Evolutionary conservation across 2,329 filamentous ascomycete species (phyloP).

Genomic region (Purpureocillium lavendulum): DNA sequence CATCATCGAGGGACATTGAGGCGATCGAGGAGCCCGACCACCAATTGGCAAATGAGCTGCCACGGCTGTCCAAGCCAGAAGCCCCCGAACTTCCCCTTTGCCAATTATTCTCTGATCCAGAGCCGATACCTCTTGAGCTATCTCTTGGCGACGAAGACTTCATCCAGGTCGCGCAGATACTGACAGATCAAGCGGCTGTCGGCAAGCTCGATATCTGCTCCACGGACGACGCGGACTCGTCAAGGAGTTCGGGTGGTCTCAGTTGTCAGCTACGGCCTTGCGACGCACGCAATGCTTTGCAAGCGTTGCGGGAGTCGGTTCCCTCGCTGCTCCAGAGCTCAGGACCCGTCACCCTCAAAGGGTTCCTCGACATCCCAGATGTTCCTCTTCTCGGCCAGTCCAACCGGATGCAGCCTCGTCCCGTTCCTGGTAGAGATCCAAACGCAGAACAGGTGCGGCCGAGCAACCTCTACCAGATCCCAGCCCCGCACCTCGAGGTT

Average conservation of each 20-base stretch:
- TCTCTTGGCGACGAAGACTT: slow-evolving; percentile 48
- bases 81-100: slow-evolving; percentile 40
- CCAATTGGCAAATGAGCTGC: slow-evolving; percentile 39
- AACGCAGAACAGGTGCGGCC: slow-evolving; percentile 38
- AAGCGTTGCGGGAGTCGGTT: slow-evolving; percentile 35
- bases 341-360: slow-evolving; percentile 31
- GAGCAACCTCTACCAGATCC: slow-evolving; percentile 52
- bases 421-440: slow-evolving; percentile 30
- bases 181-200: slow-evolving; percentile 61
- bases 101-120: slow-evolving; percentile 50
- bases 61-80: slow-evolving; percentile 38
- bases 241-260: slow-evolving; percentile 27
- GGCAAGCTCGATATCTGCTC: slow-evolving; percentile 32
- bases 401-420: slow-evolving; percentile 41
- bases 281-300: slow-evolving; percentile 38
- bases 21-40: slow-evolving; percentile 36
- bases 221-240: slow-evolving; percentile 13
- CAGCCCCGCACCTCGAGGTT: slow-evolving; percentile 63
- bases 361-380: slow-evolving; percentile 49
- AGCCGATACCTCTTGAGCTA: slow-evolving; percentile 39
- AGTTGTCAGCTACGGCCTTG: slow-evolving; percentile 22
- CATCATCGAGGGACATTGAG: slow-evolving; percentile 42
- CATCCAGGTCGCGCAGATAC: slow-evolving; percentile 59
- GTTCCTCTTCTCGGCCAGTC: slow-evolving; percentile 44
- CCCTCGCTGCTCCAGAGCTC: slow-evolving; percentile 33